phyloP scores from a whole-genome alignment of 768 basidiomycete genomes.

The Sistotremastrum suecicum region DNA sequence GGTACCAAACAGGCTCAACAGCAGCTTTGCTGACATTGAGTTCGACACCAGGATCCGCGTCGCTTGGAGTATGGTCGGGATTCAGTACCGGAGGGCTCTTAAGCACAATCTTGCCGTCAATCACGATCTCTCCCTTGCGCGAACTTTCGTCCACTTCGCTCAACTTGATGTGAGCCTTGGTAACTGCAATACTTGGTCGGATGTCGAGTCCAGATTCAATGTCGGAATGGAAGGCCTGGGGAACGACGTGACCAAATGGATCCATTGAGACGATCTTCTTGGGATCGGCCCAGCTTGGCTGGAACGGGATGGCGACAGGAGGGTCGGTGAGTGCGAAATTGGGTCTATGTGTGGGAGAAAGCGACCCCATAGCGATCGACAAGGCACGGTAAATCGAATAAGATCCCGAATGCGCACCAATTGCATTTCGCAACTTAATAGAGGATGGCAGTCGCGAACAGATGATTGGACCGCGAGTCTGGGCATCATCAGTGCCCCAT shows the following conservation, averaged over 20 bases:
- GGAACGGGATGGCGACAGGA: slow-evolving; percentile 62
- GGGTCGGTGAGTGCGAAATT: slow-evolving; percentile 78
- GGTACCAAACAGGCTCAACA: slow-evolving; percentile 92
- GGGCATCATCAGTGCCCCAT: slow-evolving; percentile 65
- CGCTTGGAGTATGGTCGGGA: slow-evolving; percentile 43
- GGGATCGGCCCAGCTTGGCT: slow-evolving; percentile 64
- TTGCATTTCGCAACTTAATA: slow-evolving; percentile 84
- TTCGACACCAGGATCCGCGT: slow-evolving; percentile 67
- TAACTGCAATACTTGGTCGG: slow-evolving; percentile 86
- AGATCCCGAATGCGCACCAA: slow-evolving; percentile 87
- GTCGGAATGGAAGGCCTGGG: slow-evolving; percentile 50
- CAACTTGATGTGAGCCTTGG: slow-evolving; percentile 88
- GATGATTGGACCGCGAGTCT: slow-evolving; percentile 70
- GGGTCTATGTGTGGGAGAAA: slow-evolving; percentile 67
- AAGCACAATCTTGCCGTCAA: slow-evolving; percentile 78
- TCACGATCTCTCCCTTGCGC: slow-evolving; percentile 48
- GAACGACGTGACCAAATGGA: slow-evolving; percentile 85
- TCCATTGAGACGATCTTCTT: slow-evolving; percentile 84
- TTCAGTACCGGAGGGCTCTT: slow-evolving; percentile 50
- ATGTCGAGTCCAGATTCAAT: slow-evolving; percentile 66
- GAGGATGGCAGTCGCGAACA: slow-evolving; percentile 73
- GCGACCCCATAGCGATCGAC: slow-evolving; percentile 79
- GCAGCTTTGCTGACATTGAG: slow-evolving; percentile 85
- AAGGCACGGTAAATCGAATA: slow-evolving; percentile 94
- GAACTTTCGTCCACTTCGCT: slow-evolving; percentile 80